Conservation (phyloP, 2,329 filamentous ascomycete species). For the Fusarium sp. region DNA sequence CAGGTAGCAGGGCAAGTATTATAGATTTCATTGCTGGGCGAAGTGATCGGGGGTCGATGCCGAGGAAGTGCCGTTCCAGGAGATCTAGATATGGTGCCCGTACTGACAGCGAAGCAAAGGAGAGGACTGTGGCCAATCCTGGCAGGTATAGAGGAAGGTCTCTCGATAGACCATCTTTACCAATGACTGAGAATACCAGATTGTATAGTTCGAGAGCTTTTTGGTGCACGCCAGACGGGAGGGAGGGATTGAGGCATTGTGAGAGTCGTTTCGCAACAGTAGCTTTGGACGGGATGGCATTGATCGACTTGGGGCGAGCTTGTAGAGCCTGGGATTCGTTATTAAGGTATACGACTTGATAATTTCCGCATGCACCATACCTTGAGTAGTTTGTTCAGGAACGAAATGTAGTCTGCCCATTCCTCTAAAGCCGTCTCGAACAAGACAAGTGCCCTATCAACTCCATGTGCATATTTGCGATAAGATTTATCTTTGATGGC, state of each 20-base stretch:
- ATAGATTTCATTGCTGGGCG: conserved; percentile 91
- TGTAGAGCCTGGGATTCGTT: conserved; percentile 77
- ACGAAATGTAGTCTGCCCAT: conserved; percentile 99
- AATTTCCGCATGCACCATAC: conserved; percentile 57
- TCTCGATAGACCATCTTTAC: conserved; percentile 80
- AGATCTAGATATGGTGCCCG: conserved; percentile 87
- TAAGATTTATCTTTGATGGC: conserved; percentile 74
- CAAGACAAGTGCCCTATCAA: conserved; percentile 87
- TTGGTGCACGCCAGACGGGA: conserved; percentile 97
- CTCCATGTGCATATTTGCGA: conserved; percentile 87
- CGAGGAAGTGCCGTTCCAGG: conserved; percentile 82
- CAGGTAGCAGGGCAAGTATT: conserved; percentile 88
- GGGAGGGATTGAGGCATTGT: conserved; percentile 91
- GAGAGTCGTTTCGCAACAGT: conserved; percentile 90
- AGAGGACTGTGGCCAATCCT: conserved; percentile 87
- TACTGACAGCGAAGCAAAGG: conserved; percentile 93
- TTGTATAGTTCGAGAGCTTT: conserved; percentile 95
- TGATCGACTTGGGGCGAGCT: conserved; percentile 78
- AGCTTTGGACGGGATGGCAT: conserved; percentile 82
- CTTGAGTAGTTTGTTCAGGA: conserved; percentile 90
- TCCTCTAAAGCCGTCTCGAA: conserved; percentile 96
- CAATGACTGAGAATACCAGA: conserved; percentile 88
- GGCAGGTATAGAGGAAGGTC: conserved; percentile 91
- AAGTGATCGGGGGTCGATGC: conserved; percentile 75
- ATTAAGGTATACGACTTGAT: neutral